Evolutionary conservation across 805 yeast species (phyloP), one percentile per base, ranked within the genome.

Genomic region (Saturnispora hagleri): DNA sequence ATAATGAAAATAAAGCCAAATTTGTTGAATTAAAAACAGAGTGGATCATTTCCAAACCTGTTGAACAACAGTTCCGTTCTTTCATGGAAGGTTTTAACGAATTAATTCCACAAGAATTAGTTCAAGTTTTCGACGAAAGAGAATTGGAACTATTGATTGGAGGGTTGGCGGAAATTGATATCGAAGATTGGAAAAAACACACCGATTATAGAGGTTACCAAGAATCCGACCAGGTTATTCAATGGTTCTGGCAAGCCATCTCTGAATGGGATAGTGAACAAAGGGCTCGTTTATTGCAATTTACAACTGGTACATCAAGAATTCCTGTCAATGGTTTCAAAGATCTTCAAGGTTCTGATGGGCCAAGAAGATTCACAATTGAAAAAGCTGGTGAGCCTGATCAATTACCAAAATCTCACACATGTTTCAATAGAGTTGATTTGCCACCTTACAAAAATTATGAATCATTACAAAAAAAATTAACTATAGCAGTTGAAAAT

Each of bases 261-360:
- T 75, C 83, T 49, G 87, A 84, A 65, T 90, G 97, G 97, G 98
- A 93, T 67, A 80, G 89, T 51, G 99, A 93, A 69, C 97, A 91
- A 69, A 86, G 89, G 69, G 96, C 98, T 3, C 81, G 99, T 69
- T 74, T 93, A 66, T 74, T 93, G 60, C 99, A 93, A 70, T 93
- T 93, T 68, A 91, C 99, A 20, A 93, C 99, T 1, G 99, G 99
- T 77, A 93, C 99, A 4, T 89, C 97, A 22, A 84, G 99, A 73
- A 93, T 93, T 52, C 99, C 99, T 7, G 99, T 93, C 57, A 93
- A 91, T 69, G 99, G 99, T 41, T 93, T 93, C 77, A 93, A 93
- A 69, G 99, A 93, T 70, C 76, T 93, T 62, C 99, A 93, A 72
- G 99, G 99, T 58, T 86, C 96, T 24, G 99, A 93, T 72, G 99